Conservation (phyloP, 345 rosid species). For the Stellera chamaejasme region DNA sequence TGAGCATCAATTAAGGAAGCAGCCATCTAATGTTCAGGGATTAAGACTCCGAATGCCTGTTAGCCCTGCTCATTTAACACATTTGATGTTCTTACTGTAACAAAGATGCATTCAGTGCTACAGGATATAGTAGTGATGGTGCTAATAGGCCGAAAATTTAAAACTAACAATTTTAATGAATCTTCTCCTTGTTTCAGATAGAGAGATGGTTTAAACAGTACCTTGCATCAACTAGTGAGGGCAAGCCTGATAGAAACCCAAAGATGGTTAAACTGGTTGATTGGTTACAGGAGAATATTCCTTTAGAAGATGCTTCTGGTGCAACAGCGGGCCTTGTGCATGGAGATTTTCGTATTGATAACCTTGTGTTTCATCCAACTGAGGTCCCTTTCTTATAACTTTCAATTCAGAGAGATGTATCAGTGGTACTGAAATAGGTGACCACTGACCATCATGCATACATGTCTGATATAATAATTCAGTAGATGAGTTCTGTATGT, state of each 20-base stretch:
- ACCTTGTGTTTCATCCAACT: conserved; percentile 78
- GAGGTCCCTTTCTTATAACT: conserved; percentile 40
- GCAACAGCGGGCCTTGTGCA: conserved; percentile 76
- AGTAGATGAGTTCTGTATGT: neutral
- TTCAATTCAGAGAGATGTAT: conserved; percentile 3
- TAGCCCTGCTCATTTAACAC: too few relatives aligned
- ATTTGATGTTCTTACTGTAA: too few relatives aligned
- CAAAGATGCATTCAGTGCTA: too few relatives aligned
- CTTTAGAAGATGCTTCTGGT: conserved; percentile 69
- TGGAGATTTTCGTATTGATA: conserved; percentile 94
- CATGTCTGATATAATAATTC: too few relatives aligned
- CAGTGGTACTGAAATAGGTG: neutral
- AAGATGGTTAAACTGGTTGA: conserved; percentile 71
- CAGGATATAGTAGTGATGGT: too few relatives aligned
- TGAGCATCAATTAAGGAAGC: too few relatives aligned
- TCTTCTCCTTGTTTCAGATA: conserved; percentile 33
- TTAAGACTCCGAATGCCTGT: too few relatives aligned
- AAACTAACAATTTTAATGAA: too few relatives aligned
- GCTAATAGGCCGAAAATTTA: too few relatives aligned
- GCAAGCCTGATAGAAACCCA: conserved; percentile 60
- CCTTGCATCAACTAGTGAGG: conserved; percentile 74
- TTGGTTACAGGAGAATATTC: conserved; percentile 62
- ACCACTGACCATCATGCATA: conserved; percentile 1
- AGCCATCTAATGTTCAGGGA: too few relatives aligned
- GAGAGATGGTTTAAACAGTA: conserved; percentile 96